Evolutionary conservation across 2,329 filamentous ascomycete species (phyloP), one percentile per base, ranked within the genome.

Genomic region (Hypoxylon sp.): DNA sequence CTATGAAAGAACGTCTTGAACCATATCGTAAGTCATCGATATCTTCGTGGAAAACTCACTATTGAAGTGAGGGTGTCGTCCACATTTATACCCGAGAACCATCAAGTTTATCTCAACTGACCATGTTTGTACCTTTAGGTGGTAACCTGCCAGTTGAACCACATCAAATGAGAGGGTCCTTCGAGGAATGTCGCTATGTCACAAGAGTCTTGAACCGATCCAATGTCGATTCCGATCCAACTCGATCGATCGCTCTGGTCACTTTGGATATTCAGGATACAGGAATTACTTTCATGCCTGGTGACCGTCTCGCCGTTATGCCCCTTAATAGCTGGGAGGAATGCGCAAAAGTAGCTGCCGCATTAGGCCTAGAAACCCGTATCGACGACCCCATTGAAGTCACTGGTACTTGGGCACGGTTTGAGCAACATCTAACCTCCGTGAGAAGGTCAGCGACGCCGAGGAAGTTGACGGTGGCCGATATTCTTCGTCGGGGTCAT

Each of bases 241-340:
- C 79, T 6, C 77, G 84, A 2, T 82, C 81, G 0, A 84, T 86
- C 58, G 82, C 82, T 0, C 80, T 81, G 68, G 83, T 87, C 2
- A 86, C 82, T 0, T 76, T 87, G 10, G 85, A 87, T 67, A 81
- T 87, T 1, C 80, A 83, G 17, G 80, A 87, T 51, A 86, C 84
- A 0, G 85, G 85, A 0, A 83, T 87, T 48, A 86, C 85, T 0
- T 87, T 86, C 60, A 79, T 82, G 52, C 84, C 85, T 0, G 85
- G 85, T 0, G 85, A 87, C 57, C 80, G 84, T 4, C 79, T 87
- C 5, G 84, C 85, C 0, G 77, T 87, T 1, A 87, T 87, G 85
- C 84, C 85, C 0, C 79, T 87, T 14, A 87, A 87, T 61, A 81
- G 79, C 60, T 87, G 84, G 85, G 81, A 82, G 7, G 85, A 87